Evolutionary conservation across 2,329 filamentous ascomycete species (phyloP), one percentile per base, ranked within the genome.

Genomic region (Arthrobotrys sphaeroides): DNA sequence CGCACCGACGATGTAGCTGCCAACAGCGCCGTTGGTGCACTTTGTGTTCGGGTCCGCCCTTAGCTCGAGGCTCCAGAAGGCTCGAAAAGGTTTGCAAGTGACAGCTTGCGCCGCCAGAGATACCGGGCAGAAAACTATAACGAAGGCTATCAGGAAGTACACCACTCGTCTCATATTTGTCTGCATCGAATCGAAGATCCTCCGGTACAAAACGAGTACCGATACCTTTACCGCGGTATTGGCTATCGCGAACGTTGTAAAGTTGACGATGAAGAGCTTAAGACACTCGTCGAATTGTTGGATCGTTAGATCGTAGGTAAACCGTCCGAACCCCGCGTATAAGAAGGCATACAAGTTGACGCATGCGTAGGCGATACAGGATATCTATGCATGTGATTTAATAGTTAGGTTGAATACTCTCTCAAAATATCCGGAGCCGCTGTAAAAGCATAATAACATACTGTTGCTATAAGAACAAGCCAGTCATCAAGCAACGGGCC

Each of bases 171-270:
- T 61, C 64, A 75, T 75, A 1, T 53, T 51, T 20, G 72, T 75
- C 33, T 75, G 72, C 72, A 75, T 65, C 4, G 72, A 64, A 26
- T 75, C 72, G 33, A 75, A 75, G 12, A 75, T 68, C 22, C 72
- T 64, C 7, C 72, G 64, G 33, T 75, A 75, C 28, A 75, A 16
- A 5, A 75, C 72, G 4, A 75, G 49, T n/a, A 75, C 47, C 2
- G 72, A 75, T 3, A 75, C 64, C 28, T 75, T 75, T 20, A 75
- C 72, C 5, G 72, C 72, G 13, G 72, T 69, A 24, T 75, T 75
- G 28, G 72, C 72, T 16, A 75, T 60, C 3, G 72, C 64, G 22
- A 69, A 75, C 2, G 42, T 43, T 5, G 64, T 64, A 26, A 75
- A 75, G 49, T 75, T 75, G 7, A 75, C 72, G 7, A 75, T 42